A percentile compares a stretch with the other conserved stretches of the same genome.
These are phyloP conservation scores for Lachancea sp. DNA, from an alignment of 805 yeast species.

Conservation along the genomic window DNA sequence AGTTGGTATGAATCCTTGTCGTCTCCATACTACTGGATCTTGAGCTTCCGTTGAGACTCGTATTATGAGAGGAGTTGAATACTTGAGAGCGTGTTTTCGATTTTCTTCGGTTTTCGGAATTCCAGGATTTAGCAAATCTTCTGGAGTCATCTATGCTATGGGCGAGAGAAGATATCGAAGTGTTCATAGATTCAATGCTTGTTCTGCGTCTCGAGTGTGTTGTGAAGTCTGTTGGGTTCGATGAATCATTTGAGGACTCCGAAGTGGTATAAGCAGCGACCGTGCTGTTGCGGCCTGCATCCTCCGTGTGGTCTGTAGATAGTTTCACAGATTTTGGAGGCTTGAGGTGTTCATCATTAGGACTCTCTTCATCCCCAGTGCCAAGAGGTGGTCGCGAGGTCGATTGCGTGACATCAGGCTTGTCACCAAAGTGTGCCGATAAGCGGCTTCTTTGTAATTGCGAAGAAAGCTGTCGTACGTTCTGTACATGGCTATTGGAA, in stretches of 20 bases:
- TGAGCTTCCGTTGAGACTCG: neutral
- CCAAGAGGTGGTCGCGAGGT: neutral
- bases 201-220: constrained; percentile 22
- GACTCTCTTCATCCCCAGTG: neutral
- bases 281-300: neutral
- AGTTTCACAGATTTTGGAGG: neutral
- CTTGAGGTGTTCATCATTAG: neutral
- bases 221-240: constrained; percentile 31
- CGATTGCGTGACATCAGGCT: neutral
- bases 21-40: constrained; percentile 9
- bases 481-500: constrained; percentile 9
- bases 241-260: constrained; percentile 23
- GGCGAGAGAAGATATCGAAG: constrained; percentile 31
- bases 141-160: constrained; percentile 31
- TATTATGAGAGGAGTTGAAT: neutral
- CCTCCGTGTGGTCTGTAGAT: neutral
- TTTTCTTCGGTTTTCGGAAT: constrained; percentile 30
- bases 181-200: constrained; percentile 30
- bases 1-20: constrained; percentile 1
- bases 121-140: constrained; percentile 33
- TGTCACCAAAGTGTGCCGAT: neutral
- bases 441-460: constrained; percentile 14
- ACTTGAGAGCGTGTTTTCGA: constrained; percentile 11
- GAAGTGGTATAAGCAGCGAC: constrained; percentile 12
- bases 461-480: constrained; percentile 25